A percentile compares a stretch with the other conserved stretches of the same genome.
These are phyloP conservation scores for Persicaria tinctoria DNA, from an alignment of 148 eudicot species.

Conservation along the genomic window DNA sequence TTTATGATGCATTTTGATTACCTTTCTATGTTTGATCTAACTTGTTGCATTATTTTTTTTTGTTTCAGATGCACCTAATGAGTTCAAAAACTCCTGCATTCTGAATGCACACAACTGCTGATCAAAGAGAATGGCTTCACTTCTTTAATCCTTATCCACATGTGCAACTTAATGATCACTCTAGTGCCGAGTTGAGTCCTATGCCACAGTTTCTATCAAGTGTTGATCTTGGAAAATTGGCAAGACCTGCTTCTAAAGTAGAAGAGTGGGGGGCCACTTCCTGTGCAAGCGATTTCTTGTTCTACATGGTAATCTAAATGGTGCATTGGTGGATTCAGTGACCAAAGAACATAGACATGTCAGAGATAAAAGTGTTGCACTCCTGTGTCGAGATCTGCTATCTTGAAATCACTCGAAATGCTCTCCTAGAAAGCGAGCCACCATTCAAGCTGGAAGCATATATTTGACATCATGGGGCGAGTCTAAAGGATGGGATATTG, in stretches of 20 bases:
- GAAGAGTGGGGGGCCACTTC: conserved; percentile 22
- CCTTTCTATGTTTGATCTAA: conserved; percentile 2
- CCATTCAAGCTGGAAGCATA: conserved; percentile 82
- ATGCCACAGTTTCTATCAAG: too few species aligned
- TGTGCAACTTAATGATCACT: too few species aligned
- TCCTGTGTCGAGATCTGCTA: conserved; percentile 53
- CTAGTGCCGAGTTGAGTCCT: too few species aligned
- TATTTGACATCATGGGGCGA: conserved; percentile 84
- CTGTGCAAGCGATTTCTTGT: conserved; percentile 59
- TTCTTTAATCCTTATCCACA: conserved; percentile 65
- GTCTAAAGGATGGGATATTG: conserved; percentile 48
- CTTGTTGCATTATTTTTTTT: conserved; percentile 7
- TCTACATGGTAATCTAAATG: conserved; percentile 52
- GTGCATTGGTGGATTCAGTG: conserved; percentile 57
- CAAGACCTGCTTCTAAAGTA: too few species aligned
- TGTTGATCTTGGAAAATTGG: too few species aligned
- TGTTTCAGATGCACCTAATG: conserved; percentile 52
- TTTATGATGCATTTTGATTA: neutral
- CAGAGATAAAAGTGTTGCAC: conserved; percentile 38
- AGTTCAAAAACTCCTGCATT: conserved; percentile 48
- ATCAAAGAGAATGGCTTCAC: conserved; percentile 61
- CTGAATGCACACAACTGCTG: conserved; percentile 76
- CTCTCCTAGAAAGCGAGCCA: conserved; percentile 65
- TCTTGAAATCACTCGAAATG: conserved; percentile 72
- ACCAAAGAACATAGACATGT: conserved; percentile 79